These are phyloP conservation scores for Ceratocystis huliohia DNA, from an alignment of 2,329 filamentous ascomycete genomes.

Conservation along the genomic window DNA sequence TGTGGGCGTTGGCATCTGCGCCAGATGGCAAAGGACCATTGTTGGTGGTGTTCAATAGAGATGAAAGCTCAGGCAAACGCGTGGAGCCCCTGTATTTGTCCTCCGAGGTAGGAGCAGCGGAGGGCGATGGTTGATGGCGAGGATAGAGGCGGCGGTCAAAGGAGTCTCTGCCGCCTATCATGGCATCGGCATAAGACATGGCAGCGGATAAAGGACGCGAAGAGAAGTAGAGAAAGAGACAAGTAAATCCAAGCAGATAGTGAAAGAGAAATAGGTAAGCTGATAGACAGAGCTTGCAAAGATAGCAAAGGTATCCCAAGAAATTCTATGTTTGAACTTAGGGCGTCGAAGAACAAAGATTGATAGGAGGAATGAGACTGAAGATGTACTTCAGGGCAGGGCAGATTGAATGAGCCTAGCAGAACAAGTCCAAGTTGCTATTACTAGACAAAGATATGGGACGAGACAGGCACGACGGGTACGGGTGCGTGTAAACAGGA, in stretches of 20 bases:
- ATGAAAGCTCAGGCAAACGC: slow-evolving; percentile 7
- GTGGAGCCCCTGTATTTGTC: background rate
- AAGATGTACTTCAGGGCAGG: background rate
- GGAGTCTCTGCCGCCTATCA: background rate
- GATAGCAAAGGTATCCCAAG: too few species aligned
- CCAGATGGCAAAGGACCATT: background rate
- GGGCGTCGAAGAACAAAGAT: background rate
- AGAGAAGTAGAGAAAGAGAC: background rate
- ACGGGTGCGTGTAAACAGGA: background rate
- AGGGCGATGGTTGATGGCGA: background rate
- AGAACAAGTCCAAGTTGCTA: background rate
- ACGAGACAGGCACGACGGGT: background rate
- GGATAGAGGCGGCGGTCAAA: background rate
- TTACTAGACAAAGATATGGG: background rate
- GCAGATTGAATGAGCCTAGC: background rate
- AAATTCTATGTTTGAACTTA: background rate
- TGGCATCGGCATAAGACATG: slow-evolving; percentile 2
- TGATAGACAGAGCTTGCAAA: too few species aligned
- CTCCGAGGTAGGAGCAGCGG: background rate
- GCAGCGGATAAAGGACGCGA: background rate
- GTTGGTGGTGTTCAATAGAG: background rate
- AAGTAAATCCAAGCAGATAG: background rate
- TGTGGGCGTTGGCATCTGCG: background rate
- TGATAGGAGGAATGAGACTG: background rate
- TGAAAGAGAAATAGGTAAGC: too few species aligned